phyloP scores from a whole-genome alignment of 2,329 filamentous ascomycete genomes.

The Sporothrix schenckii region DNA sequence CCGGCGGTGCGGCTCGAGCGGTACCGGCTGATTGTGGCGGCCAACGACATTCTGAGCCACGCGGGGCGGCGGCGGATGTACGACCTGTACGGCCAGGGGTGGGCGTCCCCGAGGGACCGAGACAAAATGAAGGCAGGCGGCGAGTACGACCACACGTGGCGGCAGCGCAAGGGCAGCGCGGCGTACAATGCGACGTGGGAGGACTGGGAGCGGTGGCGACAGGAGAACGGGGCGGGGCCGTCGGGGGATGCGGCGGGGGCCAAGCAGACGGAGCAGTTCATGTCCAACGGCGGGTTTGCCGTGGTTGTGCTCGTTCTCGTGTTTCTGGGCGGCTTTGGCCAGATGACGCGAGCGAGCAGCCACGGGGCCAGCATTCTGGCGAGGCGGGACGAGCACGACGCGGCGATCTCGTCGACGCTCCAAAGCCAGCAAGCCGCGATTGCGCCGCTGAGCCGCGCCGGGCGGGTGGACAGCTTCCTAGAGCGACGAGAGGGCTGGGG shows the following conservation, averaged over 20 bases:
- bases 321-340: slow-evolving; percentile 69
- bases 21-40: slow-evolving; percentile 84
- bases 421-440: slow-evolving; percentile 57
- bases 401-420: slow-evolving; percentile 65
- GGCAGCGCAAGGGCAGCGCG: slow-evolving; percentile 51
- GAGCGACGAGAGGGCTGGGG: slow-evolving; percentile 64
- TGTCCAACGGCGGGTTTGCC: slow-evolving; percentile 79
- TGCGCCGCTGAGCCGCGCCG: slow-evolving; percentile 59
- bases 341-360: slow-evolving; percentile 69
- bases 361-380: slow-evolving; percentile 66
- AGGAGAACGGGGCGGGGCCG: slow-evolving; percentile 52
- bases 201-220: slow-evolving; percentile 87
- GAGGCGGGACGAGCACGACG: slow-evolving; percentile 66
- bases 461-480: slow-evolving; percentile 76
- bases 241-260: slow-evolving; percentile 38
- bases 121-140: slow-evolving; percentile 50
- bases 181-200: slow-evolving; percentile 91
- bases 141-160: slow-evolving; percentile 55
- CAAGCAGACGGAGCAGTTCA: slow-evolving; percentile 62
- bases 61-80: slow-evolving; percentile 77
- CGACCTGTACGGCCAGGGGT: slow-evolving; percentile 79
- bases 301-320: slow-evolving; percentile 70
- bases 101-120: slow-evolving; percentile 52
- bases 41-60: slow-evolving; percentile 85
- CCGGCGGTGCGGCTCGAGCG: slow-evolving; percentile 74